Percentiles rank a stretch among this genome's conserved stretches.
Conservation (phyloP, 1,284 basidiomycete genomes). For the Sporisorium sorghi region DNA sequence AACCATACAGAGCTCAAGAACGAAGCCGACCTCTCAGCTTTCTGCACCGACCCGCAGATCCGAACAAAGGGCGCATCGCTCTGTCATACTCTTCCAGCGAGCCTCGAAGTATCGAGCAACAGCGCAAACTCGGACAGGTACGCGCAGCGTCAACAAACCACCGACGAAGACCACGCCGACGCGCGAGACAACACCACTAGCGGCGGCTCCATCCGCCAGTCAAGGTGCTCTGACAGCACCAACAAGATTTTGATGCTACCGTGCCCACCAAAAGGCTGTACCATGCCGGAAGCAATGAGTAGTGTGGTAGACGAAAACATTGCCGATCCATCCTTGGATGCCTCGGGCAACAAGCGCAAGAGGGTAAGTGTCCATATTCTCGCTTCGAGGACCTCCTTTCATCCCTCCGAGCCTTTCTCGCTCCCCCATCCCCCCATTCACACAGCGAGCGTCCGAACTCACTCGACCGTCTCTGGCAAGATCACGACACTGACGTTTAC, state of each 20-base stretch:
- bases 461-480: not conserved
- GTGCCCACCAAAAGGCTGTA: conserved; percentile 1
- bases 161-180: not conserved
- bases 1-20: not conserved
- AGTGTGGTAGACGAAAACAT: conserved; percentile 20
- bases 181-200: too few relatives aligned
- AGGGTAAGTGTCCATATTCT: conserved; percentile 22
- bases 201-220: not conserved
- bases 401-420: too few relatives aligned
- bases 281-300: conserved; percentile 36
- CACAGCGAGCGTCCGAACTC: not conserved
- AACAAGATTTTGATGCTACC: not conserved
- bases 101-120: not conserved
- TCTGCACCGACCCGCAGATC: not conserved
- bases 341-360: conserved; percentile 44
- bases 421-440: too few relatives aligned
- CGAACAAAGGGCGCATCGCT: not conserved
- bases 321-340: conserved; percentile 16
- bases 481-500: not conserved
- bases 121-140: not conserved
- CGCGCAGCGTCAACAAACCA: not conserved
- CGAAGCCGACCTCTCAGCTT: not conserved
- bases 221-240: not conserved
- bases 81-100: not conserved
- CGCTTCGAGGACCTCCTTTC: too few relatives aligned